Conservation (phyloP, 2,329 filamentous ascomycete species). For the Nothophoma quercina region DNA sequence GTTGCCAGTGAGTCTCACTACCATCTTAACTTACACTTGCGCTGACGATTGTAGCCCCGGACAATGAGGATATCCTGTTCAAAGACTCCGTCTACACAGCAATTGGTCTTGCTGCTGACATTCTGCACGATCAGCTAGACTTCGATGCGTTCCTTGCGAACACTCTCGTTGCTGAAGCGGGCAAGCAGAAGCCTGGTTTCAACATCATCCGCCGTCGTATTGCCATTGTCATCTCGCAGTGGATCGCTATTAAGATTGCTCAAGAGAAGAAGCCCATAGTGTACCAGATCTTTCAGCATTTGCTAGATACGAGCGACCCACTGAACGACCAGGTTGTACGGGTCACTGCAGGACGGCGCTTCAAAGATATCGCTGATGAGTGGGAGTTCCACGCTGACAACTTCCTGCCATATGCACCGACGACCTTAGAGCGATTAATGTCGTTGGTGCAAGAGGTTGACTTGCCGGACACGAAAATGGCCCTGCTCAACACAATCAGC, state of each 20-base stretch:
- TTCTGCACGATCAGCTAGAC: conserved; percentile 77
- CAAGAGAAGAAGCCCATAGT: conserved; percentile 74
- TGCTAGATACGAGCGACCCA: conserved; percentile 78
- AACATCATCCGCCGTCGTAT: conserved; percentile 87
- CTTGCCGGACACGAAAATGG: conserved; percentile 87
- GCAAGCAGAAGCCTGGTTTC: conserved; percentile 70
- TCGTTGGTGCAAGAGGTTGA: conserved; percentile 80
- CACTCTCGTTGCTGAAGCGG: conserved; percentile 80
- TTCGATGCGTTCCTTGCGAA: conserved; percentile 81
- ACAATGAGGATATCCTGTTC: conserved; percentile 74
- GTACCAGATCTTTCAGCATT: conserved; percentile 88
- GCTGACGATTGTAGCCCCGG: conserved; percentile 53
- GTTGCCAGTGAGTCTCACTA: conserved; percentile 67
- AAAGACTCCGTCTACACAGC: conserved; percentile 97
- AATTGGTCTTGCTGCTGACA: conserved; percentile 82
- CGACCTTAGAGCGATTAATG: conserved; percentile 77
- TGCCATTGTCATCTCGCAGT: conserved; percentile 87
- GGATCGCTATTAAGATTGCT: conserved; percentile 81
- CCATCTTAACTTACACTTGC: neutral
- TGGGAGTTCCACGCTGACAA: conserved; percentile 77
- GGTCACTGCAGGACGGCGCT: conserved; percentile 86
- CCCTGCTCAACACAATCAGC: conserved; percentile 84
- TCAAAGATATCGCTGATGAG: conserved; percentile 82
- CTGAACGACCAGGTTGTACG: conserved; percentile 91
- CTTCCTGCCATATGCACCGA: conserved; percentile 80